Evolutionary conservation across 106 monocot species (phyloP).

Genomic region (Acorus calamus): DNA sequence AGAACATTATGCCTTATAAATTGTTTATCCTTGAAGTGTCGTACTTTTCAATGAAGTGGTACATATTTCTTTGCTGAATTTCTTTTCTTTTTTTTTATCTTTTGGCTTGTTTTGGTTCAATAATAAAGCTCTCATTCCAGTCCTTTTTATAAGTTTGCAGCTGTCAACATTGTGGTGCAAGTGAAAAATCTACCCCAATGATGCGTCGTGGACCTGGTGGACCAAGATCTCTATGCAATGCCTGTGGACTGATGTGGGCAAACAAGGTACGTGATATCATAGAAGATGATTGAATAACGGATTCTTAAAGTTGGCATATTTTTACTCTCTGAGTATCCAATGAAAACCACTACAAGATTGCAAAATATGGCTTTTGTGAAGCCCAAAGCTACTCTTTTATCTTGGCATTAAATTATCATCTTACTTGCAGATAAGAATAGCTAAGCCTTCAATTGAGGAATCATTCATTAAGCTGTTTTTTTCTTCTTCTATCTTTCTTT

Average conservation of each 20-base stretch:
- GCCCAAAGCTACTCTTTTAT: no score
- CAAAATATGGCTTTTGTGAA: no score
- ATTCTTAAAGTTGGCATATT: background rate
- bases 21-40: background rate
- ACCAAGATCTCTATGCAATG: constrained; percentile 82
- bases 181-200: constrained; percentile 68
- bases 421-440: no score
- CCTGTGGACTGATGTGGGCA: constrained; percentile 93
- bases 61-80: no score
- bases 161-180: constrained; percentile 74
- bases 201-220: constrained; percentile 93
- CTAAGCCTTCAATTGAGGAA: no score
- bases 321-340: background rate
- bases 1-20: background rate
- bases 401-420: no score
- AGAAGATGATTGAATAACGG: no score
- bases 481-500: no score
- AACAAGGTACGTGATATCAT: constrained; percentile 55
- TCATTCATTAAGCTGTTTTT: no score
- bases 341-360: no score
- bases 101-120: background rate
- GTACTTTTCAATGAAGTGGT: no score
- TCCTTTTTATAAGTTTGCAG: constrained; percentile 18
- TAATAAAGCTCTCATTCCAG: constrained; percentile 6
- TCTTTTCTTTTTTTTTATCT: no score